phyloP scores from a whole-genome alignment of 495 filamentous ascomycete species.

The Podospora pseudoanserina region DNA sequence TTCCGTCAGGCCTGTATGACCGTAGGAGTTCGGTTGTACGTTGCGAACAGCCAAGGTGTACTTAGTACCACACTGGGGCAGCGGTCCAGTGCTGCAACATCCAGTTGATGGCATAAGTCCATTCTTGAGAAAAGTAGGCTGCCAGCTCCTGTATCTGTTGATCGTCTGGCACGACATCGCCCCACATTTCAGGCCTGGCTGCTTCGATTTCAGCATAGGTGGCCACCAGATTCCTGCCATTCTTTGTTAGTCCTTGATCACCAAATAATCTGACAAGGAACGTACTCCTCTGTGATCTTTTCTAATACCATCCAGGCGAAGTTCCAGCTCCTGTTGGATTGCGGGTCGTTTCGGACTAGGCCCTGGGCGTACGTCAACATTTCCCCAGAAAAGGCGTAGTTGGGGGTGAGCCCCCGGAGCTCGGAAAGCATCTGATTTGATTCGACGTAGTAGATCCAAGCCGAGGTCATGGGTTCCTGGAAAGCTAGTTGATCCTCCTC shows the following conservation, averaged over 20 bases:
- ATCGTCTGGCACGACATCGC: conserved; percentile 51
- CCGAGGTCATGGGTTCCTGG: conserved; percentile 60
- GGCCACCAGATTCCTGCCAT: conserved; percentile 52
- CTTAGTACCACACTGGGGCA: conserved; percentile 50
- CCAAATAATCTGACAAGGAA: conserved; percentile 14
- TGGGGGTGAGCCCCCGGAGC: conserved; percentile 62
- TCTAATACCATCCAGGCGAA: conserved; percentile 70
- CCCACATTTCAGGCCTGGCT: conserved; percentile 69
- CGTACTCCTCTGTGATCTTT: conserved; percentile 65
- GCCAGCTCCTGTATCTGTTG: conserved; percentile 58
- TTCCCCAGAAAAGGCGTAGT: conserved; percentile 69
- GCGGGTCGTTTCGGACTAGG: conserved; percentile 60
- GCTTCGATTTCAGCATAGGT: conserved; percentile 59
- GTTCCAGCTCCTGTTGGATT: conserved; percentile 70
- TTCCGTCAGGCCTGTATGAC: no score
- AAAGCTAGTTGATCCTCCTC: conserved; percentile 55
- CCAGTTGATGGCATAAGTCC: conserved; percentile 60
- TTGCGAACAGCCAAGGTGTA: not conserved
- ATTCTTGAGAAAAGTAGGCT: conserved; percentile 61
- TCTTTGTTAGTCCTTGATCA: conserved; percentile 4
- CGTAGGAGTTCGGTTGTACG: no score
- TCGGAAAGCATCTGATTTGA: conserved; percentile 71
- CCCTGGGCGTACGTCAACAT: conserved; percentile 64
- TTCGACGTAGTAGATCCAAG: conserved; percentile 72
- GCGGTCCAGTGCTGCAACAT: conserved; percentile 69